Conservation (phyloP, 345 rosid species). For the Syzygium aromaticum region DNA sequence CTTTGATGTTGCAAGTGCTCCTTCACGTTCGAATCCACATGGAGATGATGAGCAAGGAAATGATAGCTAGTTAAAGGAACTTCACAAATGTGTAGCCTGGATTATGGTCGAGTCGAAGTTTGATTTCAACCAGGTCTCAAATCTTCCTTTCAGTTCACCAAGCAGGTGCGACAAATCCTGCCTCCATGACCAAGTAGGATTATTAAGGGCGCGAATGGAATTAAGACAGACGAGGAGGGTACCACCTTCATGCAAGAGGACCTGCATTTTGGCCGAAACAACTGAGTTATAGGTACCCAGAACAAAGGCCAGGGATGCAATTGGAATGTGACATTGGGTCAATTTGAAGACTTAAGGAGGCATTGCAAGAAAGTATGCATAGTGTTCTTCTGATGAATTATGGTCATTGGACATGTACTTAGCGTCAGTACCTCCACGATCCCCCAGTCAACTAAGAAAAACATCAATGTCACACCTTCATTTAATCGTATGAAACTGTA, state of each 20-base stretch:
- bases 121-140: slow-evolving; percentile 1
- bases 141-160: slow-evolving; percentile 25
- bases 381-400: background rate
- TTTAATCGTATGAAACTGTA: background rate
- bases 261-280: slow-evolving; percentile 31
- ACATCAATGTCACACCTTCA: background rate
- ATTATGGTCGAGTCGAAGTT: slow-evolving; percentile 12
- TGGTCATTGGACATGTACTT: background rate
- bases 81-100: slow-evolving; percentile 24
- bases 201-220: slow-evolving; percentile 69
- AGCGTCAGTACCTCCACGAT: background rate
- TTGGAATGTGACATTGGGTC: background rate
- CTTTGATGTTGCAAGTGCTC: background rate
- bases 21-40: background rate
- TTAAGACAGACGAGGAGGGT: slow-evolving; percentile 89
- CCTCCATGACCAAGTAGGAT: slow-evolving; percentile 83
- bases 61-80: background rate
- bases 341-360: background rate
- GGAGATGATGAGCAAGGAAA: background rate
- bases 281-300: background rate
- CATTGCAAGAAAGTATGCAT: background rate
- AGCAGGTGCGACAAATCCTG: slow-evolving; percentile 40
- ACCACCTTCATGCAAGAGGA: slow-evolving; percentile 89
- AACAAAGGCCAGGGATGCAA: background rate
- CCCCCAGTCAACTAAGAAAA: background rate